Percentiles rank a stretch among this genome's conserved stretches.
phyloP scores from a whole-genome alignment of 106 monocot genomes.

The Dactylorhiza incarnata region DNA sequence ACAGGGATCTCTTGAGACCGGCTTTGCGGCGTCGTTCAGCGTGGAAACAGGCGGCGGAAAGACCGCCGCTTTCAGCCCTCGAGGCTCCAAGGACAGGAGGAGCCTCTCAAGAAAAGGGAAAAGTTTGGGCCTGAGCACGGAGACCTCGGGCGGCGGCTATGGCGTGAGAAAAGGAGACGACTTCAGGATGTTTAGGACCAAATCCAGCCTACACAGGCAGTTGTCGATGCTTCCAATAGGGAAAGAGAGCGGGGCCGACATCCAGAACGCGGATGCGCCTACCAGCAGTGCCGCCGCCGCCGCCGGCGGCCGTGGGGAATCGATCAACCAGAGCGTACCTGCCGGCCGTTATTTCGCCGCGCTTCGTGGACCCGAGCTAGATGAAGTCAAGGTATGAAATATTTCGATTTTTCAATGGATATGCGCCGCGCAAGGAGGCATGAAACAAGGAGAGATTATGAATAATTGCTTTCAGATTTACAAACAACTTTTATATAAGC shows the following conservation, averaged over 20 bases:
- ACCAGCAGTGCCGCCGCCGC: neutral
- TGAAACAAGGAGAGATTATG: no score
- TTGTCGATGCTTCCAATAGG: conserved; percentile 48
- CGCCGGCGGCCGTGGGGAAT: conserved; percentile 8
- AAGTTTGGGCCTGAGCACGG: conserved; percentile 29
- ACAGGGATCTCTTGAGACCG: conserved; percentile 68
- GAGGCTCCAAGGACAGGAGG: conserved; percentile 9
- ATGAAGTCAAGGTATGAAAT: conserved; percentile 64
- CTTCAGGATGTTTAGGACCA: conserved; percentile 88
- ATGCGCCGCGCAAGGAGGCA: no score
- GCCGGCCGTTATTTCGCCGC: conserved; percentile 96
- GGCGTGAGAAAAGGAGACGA: conserved; percentile 50
- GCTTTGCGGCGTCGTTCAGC: conserved; percentile 21
- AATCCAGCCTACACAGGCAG: conserved; percentile 59
- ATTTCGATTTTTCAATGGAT: neutral
- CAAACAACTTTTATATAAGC: no score
- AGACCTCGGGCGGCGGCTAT: neutral
- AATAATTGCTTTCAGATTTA: no score
- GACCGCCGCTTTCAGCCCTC: neutral
- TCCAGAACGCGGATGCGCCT: conserved; percentile 1
- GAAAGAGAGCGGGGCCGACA: conserved; percentile 27
- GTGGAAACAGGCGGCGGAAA: neutral
- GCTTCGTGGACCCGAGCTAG: conserved; percentile 80
- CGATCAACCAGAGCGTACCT: conserved; percentile 35
- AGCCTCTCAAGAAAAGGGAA: conserved; percentile 33